Evolutionary conservation across 2,329 filamentous ascomycete genomes (phyloP), one percentile per base, ranked within the genome.

Genomic region (Sordariomycetes sp.): DNA sequence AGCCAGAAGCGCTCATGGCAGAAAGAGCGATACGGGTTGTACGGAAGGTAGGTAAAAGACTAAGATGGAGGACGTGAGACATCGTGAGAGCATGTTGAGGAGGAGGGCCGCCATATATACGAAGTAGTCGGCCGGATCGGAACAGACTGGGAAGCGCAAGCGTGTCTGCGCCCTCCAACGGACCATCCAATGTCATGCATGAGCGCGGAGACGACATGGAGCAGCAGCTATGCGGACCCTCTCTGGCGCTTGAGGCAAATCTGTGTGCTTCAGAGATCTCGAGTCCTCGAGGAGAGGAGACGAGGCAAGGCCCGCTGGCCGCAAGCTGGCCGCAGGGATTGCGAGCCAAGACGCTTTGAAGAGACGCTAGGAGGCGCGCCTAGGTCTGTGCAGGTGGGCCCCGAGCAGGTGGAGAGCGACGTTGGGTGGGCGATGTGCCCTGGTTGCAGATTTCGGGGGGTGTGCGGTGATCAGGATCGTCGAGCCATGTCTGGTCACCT

Each of bases 101-200:
- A 30, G 15, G 8, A 30, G 28, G 8, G n/a, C n/a, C n/a, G n/a
- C n/a, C n/a, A n/a, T n/a, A n/a, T n/a, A n/a, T n/a, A n/a, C n/a
- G n/a, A n/a, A n/a, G 25, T 28, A 33, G 31, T 35, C 25, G 33
- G 33, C 33, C 33, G 27, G 33, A 35, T 35, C 33, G 33, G 25
- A 35, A 23, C 12, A 14, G 15, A 14, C 8, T 24, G n/a, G n/a
- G n/a, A n/a, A n/a, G n/a, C 25, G 14, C 17, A 16, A 14, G 25
- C 25, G 25, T 14, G 12, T 28, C 29, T 36, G 34, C 30, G 29
- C 29, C 29, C 15, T 26, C 15, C 26, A 32, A 26, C 30, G 34
- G 34, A 14, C 34, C 34, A 36, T 25, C 29, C 12, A 35, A 36
- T 36, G 34, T 33, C 34, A 36, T 36, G 34, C 34, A 36, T 36